Evolutionary conservation across 495 filamentous ascomycete genomes (phyloP).

Genomic region (Corynascus novoguineensis): DNA sequence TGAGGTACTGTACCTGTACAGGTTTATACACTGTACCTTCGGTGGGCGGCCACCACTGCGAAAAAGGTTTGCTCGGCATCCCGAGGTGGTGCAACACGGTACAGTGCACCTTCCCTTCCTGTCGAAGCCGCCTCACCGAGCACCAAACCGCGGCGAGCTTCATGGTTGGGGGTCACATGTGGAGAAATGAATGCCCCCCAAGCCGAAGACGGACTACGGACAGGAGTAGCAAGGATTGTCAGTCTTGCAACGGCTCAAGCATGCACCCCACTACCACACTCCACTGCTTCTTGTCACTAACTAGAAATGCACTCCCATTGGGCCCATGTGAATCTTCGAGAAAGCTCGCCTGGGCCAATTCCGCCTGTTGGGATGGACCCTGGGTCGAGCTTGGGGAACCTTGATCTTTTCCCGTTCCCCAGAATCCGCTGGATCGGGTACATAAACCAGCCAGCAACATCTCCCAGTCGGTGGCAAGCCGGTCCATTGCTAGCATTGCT

Average conservation of each 20-base stretch:
- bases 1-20: too few species aligned
- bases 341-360: background rate
- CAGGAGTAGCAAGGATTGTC: constrained; percentile 11
- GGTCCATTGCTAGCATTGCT: background rate
- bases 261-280: background rate
- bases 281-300: background rate
- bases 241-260: background rate
- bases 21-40: too few species aligned
- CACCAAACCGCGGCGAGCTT: background rate
- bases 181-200: too few species aligned
- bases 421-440: background rate
- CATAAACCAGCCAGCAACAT: background rate
- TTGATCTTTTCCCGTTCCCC: constrained; percentile 2
- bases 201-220: too few species aligned
- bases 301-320: background rate
- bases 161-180: background rate
- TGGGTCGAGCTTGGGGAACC: background rate
- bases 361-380: background rate
- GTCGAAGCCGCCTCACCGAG: background rate
- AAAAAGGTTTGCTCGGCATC: too few species aligned
- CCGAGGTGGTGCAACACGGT: background rate
- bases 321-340: background rate
- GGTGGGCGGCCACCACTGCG: too few species aligned
- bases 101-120: constrained; percentile 3
- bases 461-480: background rate